Conservation (phyloP, 2,329 filamentous ascomycete genomes). For the Diaporthe aspalathi region DNA sequence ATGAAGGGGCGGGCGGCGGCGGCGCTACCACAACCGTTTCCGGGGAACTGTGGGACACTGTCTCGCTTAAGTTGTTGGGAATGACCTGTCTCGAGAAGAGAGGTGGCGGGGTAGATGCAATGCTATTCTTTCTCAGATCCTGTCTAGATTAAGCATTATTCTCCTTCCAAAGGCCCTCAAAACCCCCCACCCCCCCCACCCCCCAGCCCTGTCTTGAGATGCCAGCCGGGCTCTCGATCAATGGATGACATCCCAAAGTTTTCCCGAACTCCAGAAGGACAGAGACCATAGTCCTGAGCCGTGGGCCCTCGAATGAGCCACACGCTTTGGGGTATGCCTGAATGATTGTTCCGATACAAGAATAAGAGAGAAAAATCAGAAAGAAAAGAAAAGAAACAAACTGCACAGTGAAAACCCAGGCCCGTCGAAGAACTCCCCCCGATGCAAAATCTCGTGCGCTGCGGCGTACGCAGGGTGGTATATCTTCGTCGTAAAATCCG, state of each 20-base stretch:
- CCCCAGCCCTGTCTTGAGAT: background rate
- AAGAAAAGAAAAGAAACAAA: no score
- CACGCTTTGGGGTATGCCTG: constrained; percentile 1
- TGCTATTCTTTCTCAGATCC: constrained; percentile 34
- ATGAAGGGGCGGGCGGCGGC: background rate
- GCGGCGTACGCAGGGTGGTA: constrained; percentile 16
- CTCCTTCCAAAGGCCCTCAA: background rate
- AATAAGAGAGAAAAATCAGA: background rate
- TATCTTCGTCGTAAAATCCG: constrained; percentile 28
- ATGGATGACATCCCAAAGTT: background rate
- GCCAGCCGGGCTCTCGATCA: background rate
- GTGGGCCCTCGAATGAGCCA: background rate
- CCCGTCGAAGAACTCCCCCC: constrained; percentile 13
- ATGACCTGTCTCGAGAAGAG: background rate
- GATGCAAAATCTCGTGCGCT: constrained; percentile 5
- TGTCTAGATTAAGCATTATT: constrained; percentile 39
- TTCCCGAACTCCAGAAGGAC: constrained; percentile 1
- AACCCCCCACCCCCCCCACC: no score
- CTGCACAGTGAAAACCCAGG: constrained; percentile 17
- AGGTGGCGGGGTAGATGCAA: constrained; percentile 6
- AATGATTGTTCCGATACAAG: constrained; percentile 7
- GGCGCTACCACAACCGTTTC: background rate
- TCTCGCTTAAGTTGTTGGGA: background rate
- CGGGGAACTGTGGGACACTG: background rate
- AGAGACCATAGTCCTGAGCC: background rate